Evolutionary conservation across 768 basidiomycete species (phyloP), one percentile per base, ranked within the genome.

Genomic region (Lactarius evosmus): DNA sequence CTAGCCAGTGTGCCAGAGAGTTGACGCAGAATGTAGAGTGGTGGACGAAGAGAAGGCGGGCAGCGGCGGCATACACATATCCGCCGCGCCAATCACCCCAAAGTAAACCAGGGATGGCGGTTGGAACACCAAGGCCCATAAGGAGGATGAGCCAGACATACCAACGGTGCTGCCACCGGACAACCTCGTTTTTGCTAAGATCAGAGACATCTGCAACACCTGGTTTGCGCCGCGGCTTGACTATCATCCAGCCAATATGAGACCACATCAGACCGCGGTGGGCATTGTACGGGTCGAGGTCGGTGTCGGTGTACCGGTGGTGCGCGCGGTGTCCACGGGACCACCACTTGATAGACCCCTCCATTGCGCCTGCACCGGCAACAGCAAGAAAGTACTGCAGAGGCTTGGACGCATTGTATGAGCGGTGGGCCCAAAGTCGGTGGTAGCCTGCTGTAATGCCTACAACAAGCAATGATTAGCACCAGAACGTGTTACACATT

Each of bases 341-440:
- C 97, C 97, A 98, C 97, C 97, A 98, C 75, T 93, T 91, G 78
- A 99, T 96, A 25, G 95, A 97, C 9, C 96, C 96, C 73, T 99
- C 85, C 53, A 96, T 89, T 5, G 96, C 95, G 54, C 97, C 96
- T 1, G 93, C 88, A 56, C 96, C 97, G 11, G 86, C 82, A 22
- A 90, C 70, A 29, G 95, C 92, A 54, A 98, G 85, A 67, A 84
- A 77, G 72, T 93, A 97, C 74, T 98, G 88, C 14, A 98, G 78
- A 17, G 91, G 88, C 63, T 82, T 81, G 4, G 89, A 87, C 40
- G 96, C 97, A 72, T 97, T 98, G 75, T 96, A 99, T 0, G 92
- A 83, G 61, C 97, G 86, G 72, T 99, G 97, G 11, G 97, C 92
- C 95, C 95, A 99, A 0, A 98, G 83, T 62, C 97, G 87, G 72